phyloP scores from a whole-genome alignment of 306 rosid species.

The Prunus mume region DNA sequence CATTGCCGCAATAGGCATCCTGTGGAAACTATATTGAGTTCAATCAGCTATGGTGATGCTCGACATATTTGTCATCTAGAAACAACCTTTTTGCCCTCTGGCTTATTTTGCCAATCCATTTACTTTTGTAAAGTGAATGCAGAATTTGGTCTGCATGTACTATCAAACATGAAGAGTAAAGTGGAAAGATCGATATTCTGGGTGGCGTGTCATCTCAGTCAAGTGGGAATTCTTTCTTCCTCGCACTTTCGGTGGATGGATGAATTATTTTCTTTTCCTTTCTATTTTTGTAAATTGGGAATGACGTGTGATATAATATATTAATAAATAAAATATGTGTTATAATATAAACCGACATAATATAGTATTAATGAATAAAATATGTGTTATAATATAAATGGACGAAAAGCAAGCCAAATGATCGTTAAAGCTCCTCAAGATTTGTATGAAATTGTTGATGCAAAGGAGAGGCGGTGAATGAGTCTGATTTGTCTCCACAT shows the following conservation, averaged over 20 bases:
- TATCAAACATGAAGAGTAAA: not conserved
- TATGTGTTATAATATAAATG: too few relatives aligned
- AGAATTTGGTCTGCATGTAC: not conserved
- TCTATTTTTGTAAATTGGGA: too few relatives aligned
- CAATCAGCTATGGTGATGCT: not conserved
- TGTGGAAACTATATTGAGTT: not conserved
- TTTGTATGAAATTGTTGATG: too few relatives aligned
- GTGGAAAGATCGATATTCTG: not conserved
- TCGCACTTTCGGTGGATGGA: not conserved
- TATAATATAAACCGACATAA: too few relatives aligned
- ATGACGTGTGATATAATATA: too few relatives aligned
- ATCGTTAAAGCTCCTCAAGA: too few relatives aligned
- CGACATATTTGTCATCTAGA: not conserved
- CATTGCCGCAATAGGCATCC: not conserved
- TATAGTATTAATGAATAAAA: too few relatives aligned
- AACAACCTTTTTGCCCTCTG: not conserved
- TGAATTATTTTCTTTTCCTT: too few relatives aligned
- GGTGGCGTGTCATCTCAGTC: not conserved
- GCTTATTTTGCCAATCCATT: not conserved
- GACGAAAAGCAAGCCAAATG: too few relatives aligned
- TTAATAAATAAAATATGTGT: too few relatives aligned
- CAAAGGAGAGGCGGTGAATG: too few relatives aligned
- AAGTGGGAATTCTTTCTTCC: not conserved
- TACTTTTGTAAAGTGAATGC: not conserved
- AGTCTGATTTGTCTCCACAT: too few relatives aligned